These are phyloP conservation scores for Ilyonectria sp. DNA, from an alignment of 2,329 filamentous ascomycete species.

Conservation along the genomic window DNA sequence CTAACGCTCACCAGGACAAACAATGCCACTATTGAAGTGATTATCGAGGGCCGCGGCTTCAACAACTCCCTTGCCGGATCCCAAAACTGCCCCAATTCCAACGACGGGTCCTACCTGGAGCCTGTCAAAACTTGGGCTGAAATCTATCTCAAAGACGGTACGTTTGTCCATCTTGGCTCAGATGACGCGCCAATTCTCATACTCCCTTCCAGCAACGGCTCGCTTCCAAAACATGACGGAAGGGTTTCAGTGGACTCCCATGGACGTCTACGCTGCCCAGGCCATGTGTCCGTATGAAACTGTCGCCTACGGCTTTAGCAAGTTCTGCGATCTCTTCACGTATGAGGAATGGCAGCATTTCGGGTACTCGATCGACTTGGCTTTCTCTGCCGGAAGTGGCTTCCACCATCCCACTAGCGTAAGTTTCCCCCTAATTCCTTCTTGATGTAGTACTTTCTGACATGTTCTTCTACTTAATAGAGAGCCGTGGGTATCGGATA, in stretches of 20 bases:
- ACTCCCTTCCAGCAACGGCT: constrained; percentile 63
- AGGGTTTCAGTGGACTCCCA: constrained; percentile 74
- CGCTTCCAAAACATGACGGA: constrained; percentile 71
- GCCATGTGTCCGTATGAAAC: constrained; percentile 85
- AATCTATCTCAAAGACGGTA: constrained; percentile 75
- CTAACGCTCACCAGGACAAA: constrained; percentile 63
- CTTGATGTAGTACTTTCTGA: not conserved
- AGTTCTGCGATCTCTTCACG: constrained; percentile 82
- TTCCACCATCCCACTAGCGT: constrained; percentile 77
- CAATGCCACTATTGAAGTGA: constrained; percentile 80
- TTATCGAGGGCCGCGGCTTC: constrained; percentile 74
- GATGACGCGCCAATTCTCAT: constrained; percentile 4
- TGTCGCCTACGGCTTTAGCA: constrained; percentile 81
- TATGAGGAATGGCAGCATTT: constrained; percentile 82
- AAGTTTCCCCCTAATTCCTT: constrained; percentile 42
- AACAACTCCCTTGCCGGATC: constrained; percentile 82
- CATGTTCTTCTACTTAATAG: constrained; percentile 43
- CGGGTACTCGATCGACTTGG: constrained; percentile 79
- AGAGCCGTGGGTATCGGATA: constrained; percentile 82
- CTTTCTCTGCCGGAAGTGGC: constrained; percentile 72
- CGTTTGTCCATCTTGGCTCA: constrained; percentile 13
- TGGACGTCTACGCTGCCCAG: constrained; percentile 78
- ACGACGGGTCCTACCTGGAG: constrained; percentile 65
- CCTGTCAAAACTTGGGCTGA: constrained; percentile 73
- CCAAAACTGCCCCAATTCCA: constrained; percentile 75